phyloP scores from a whole-genome alignment of 148 eudicot genomes.

The Oxyria digyna region DNA sequence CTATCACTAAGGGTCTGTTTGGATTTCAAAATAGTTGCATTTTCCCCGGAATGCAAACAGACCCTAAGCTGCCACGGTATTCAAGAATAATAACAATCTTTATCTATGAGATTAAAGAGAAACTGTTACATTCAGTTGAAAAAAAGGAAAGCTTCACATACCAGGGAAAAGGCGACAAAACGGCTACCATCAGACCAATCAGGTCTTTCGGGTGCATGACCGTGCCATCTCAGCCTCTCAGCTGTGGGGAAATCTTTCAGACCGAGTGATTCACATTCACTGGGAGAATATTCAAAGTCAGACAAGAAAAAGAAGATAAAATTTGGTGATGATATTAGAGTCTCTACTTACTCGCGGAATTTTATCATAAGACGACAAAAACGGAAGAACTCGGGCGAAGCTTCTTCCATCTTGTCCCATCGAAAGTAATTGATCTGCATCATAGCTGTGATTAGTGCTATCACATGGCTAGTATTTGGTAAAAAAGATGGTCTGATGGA shows the following conservation, averaged over 20 bases:
- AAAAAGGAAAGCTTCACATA: conserved; percentile 16
- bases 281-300: conserved; percentile 11
- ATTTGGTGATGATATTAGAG: neutral
- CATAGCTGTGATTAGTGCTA: conserved; percentile 16
- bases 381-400: conserved; percentile 69
- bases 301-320: neutral
- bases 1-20: too few relatives aligned
- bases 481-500: neutral
- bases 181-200: conserved; percentile 92
- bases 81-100: too few relatives aligned
- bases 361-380: conserved; percentile 72
- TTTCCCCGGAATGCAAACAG: too few relatives aligned
- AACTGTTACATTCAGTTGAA: neutral
- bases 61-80: too few relatives aligned
- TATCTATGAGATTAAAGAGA: neutral
- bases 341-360: conserved; percentile 55
- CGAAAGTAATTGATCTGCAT: conserved; percentile 85
- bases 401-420: conserved; percentile 88
- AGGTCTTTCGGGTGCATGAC: conserved; percentile 56
- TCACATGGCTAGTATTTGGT: conserved; percentile 4
- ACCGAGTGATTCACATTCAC: conserved; percentile 91
- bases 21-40: too few relatives aligned
- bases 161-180: conserved; percentile 88
- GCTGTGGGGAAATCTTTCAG: conserved; percentile 83
- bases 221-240: conserved; percentile 96